Evolutionary conservation across 2,329 filamentous ascomycete species (phyloP).

Genomic region (Balansia obtecta): DNA sequence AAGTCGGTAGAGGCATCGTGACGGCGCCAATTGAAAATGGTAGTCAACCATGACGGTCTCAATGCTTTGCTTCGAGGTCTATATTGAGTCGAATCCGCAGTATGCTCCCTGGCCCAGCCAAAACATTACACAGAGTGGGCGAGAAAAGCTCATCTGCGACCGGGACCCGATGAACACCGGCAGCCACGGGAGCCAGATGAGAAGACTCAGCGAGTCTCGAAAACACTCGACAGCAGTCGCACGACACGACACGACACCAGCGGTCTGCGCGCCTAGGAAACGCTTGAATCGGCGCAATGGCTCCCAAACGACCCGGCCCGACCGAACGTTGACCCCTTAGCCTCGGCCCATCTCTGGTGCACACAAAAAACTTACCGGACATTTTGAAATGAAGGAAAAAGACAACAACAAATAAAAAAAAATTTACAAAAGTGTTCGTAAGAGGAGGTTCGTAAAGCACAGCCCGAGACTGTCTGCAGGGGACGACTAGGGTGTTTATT

Average conservation of each 20-base stretch:
- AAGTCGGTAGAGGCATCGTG: neutral
- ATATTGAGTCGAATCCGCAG: neutral
- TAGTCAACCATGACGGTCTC: too few species aligned
- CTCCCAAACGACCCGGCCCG: conserved; percentile 5
- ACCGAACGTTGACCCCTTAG: neutral
- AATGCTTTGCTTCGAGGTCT: neutral
- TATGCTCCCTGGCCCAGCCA: neutral
- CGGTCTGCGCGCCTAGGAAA: neutral
- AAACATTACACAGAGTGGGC: conserved; percentile 3
- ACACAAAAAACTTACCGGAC: conserved; percentile 27
- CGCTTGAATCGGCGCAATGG: conserved; percentile 11
- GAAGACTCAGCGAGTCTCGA: neutral
- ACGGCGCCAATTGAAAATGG: neutral
- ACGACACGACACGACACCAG: neutral
- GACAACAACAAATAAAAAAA: too few species aligned
- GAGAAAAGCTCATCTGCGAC: neutral
- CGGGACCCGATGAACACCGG: neutral
- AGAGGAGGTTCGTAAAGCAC: conserved; percentile 6
- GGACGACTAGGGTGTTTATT: conserved; percentile 5
- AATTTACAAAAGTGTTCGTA: conserved; percentile 4
- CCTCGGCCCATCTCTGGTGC: neutral
- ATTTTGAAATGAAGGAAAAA: conserved; percentile 21
- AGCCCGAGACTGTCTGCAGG: neutral
- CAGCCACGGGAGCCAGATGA: neutral
- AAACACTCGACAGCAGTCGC: neutral